Evolutionary conservation across 1,284 basidiomycete species (phyloP).

Genomic region (Violaceomyces palustris): DNA sequence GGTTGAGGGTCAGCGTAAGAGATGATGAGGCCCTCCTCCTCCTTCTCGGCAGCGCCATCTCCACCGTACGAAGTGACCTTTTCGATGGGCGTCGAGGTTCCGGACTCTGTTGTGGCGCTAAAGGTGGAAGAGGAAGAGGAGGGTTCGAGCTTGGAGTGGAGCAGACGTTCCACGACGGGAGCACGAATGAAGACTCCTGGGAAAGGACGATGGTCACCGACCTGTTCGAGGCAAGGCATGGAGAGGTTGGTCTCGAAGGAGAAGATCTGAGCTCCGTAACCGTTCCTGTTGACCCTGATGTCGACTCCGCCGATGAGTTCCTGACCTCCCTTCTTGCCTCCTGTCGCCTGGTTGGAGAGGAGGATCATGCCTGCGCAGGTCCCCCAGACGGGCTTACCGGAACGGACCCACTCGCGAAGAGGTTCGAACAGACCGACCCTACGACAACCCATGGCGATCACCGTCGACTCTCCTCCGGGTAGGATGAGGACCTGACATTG

Average conservation of each 20-base stretch:
- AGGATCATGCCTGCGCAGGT: slow-evolving; percentile 96
- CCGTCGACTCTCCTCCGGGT: slow-evolving; percentile 86
- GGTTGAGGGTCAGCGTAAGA: too few relatives aligned
- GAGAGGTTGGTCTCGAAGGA: slow-evolving; percentile 77
- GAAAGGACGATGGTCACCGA: too few relatives aligned
- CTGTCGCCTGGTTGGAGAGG: slow-evolving; percentile 59
- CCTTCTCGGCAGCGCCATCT: too few relatives aligned
- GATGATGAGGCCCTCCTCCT: too few relatives aligned
- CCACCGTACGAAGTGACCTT: too few relatives aligned
- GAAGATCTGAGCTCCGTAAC: slow-evolving; percentile 66
- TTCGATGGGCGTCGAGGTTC: too few relatives aligned
- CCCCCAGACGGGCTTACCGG: slow-evolving; percentile 76
- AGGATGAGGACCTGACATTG: slow-evolving; percentile 81
- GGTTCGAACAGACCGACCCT: slow-evolving; percentile 75
- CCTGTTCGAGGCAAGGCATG: slow-evolving; percentile 64
- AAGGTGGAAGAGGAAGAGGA: not conserved
- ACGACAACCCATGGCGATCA: slow-evolving; percentile 78
- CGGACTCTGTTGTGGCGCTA: not conserved
- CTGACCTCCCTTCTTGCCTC: slow-evolving; percentile 80
- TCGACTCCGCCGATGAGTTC: slow-evolving; percentile 78
- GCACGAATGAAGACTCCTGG: slow-evolving; percentile 91
- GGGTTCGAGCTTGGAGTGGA: slow-evolving; percentile 15
- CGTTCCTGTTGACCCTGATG: slow-evolving; percentile 74
- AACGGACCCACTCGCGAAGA: slow-evolving; percentile 63
- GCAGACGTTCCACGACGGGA: slow-evolving; percentile 60